Evolutionary conservation across 2,329 filamentous ascomycete species (phyloP), one percentile per base, ranked within the genome.

Genomic region (Ophiostoma sp.): DNA sequence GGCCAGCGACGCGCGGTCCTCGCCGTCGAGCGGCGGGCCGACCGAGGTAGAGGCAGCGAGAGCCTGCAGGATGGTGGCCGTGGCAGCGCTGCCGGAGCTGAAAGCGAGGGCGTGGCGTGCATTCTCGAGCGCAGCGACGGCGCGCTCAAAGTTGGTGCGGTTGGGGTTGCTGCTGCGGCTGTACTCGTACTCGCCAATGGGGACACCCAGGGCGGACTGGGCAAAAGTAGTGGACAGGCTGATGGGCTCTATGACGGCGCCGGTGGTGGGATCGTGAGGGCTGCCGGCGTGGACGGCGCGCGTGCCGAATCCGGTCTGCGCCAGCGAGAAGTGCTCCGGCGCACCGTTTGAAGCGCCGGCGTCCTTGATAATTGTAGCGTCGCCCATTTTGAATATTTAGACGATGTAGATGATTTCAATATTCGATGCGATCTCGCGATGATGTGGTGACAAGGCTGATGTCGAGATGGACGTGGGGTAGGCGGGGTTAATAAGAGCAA

Each of bases 181-280:
- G 84, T 99, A 99, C 81, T 99, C 95, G 82, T 94, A 97, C 73
- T 84, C 83, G 77, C 95, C 95, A 39, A 98, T 84, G 1, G 95
- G 95, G 80, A 91, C 88, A 74, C 94, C 95, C 31, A 97, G 93
- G 15, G 88, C 87, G 17, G 88, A 89, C 83, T 99, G 95, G n/a
- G 92, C 93, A 78, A 94, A 99, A 6, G 95, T 99, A 20, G 95
- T 98, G 33, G 94, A 97, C 33, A 99, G 88, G 11, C 94, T 97
- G 79, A 99, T 97, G 76, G 95, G 83, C 81, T 95, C 93, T 79
- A 99, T 99, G 76, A 99, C 95, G 75, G 95, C 95, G 73, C 95
- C 95, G 33, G 94, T 99, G 57, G 87, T 83, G 67, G 94, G 91
- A 81, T 99, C 95, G 79, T 96, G 92, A 76, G 92, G 92, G 62